These are phyloP conservation scores for Lachancea waltii DNA, from an alignment of 805 yeast species.

Conservation along the genomic window DNA sequence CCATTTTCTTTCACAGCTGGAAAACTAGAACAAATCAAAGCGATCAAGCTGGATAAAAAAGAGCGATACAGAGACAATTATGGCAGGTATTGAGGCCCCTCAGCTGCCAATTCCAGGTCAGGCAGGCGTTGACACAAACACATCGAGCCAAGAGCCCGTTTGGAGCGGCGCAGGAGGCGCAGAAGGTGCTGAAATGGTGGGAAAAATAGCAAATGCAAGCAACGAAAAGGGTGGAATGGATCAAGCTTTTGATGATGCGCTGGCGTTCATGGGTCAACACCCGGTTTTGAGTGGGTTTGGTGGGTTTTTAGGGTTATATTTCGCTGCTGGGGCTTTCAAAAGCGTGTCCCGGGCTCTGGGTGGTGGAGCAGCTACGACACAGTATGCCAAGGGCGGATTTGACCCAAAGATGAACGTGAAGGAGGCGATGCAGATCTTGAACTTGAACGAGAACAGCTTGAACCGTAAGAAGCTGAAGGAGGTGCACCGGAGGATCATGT, in stretches of 20 bases:
- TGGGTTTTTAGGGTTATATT: constrained; percentile 54
- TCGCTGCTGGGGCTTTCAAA: constrained; percentile 62
- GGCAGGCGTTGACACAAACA: too few species aligned
- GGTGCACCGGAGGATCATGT: constrained; percentile 80
- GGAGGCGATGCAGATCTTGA: constrained; percentile 83
- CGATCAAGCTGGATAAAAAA: background rate
- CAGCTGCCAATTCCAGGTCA: constrained; percentile 28
- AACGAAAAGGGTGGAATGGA: constrained; percentile 37
- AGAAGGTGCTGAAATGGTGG: constrained; percentile 15
- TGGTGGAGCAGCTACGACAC: constrained; percentile 50
- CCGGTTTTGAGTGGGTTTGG: constrained; percentile 72
- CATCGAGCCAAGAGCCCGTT: too few species aligned
- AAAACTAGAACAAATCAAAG: background rate
- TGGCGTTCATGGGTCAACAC: constrained; percentile 61
- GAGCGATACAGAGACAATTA: background rate
- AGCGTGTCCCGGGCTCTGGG: constrained; percentile 37
- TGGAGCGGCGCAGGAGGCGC: background rate
- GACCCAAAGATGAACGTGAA: constrained; percentile 84
- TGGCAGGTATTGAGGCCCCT: constrained; percentile 20
- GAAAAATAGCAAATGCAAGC: constrained; percentile 10
- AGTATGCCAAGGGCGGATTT: constrained; percentile 79
- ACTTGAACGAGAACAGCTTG: constrained; percentile 59
- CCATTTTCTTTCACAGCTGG: background rate
- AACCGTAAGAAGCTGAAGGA: constrained; percentile 68
- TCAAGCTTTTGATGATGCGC: constrained; percentile 56